Percentiles rank a stretch among this genome's conserved stretches.
These are phyloP conservation scores for Hypsizygus marmoreus DNA, from an alignment of 768 basidiomycete species.

Conservation along the genomic window DNA sequence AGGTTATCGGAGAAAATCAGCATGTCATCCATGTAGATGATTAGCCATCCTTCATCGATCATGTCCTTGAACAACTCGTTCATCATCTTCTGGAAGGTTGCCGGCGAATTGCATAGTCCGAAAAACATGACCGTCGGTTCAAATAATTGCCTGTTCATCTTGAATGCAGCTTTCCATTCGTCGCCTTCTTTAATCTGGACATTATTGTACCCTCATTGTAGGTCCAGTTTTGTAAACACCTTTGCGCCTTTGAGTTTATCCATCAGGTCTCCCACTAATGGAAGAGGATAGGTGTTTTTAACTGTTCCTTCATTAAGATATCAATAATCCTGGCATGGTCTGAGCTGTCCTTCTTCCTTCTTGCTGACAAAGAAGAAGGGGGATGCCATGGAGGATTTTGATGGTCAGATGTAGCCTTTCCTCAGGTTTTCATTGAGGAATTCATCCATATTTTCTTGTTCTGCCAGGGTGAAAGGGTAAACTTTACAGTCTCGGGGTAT, in stretches of 20 bases:
- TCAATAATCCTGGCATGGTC: too few relatives aligned
- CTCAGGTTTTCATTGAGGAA: too few relatives aligned
- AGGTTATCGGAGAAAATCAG: conserved; percentile 36
- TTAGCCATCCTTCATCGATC: conserved; percentile 26
- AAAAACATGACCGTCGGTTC: conserved; percentile 44
- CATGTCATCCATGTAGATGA: conserved; percentile 46
- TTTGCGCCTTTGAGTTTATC: conserved; percentile 17
- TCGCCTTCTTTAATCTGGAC: conserved; percentile 38
- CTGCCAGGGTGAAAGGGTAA: too few relatives aligned
- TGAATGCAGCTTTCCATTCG: conserved; percentile 43
- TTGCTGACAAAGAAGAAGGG: too few relatives aligned
- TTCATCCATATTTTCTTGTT: too few relatives aligned
- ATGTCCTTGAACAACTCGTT: conserved; percentile 40
- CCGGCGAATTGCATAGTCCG: conserved; percentile 34
- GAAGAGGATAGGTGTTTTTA: conserved; percentile 28
- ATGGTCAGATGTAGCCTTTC: too few relatives aligned
- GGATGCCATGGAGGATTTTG: too few relatives aligned
- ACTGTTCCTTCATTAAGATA: conserved; percentile 17
- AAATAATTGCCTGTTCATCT: conserved; percentile 25
- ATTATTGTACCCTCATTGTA: conserved; percentile 37
- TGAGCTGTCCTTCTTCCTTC: too few relatives aligned
- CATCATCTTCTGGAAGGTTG: conserved; percentile 39
- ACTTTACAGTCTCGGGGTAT: too few relatives aligned
- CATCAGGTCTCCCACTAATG: conserved; percentile 24
- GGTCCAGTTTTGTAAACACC: conserved; percentile 37